Base-by-base conservation (phyloP, 176 grass and related monocot genomes). In the Thinopyrum elongatum region DNA sequence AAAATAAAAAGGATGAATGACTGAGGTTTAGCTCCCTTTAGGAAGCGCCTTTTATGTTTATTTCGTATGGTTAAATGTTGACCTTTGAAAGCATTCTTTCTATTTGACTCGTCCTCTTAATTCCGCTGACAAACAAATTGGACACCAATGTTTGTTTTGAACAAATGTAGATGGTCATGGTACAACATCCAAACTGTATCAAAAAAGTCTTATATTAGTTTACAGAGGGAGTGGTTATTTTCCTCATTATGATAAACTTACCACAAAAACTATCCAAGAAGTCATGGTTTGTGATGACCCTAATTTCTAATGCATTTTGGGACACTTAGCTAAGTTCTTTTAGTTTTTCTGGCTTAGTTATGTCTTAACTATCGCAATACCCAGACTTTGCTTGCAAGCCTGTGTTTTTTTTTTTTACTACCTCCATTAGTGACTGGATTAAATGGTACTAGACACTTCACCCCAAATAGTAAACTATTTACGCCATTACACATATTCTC, bases 351-450 rank as follows among this genome's bases (percentile, higher is more conserved):
- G 70, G 6, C 39, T 31, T 26, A 62, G 11, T 62, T 74, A 46
- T 44, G 69, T 46, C 58, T 63, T 61, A 44, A 29, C 41, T 80
- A 30, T 12, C 2, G 61, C 6, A 65, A 66, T 16, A 65, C 10
- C 26, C 1, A 12, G 10, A 26, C 78, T 79, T 80, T 21, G 38
- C 60, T 80, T 80, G 78, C 16, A 80, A 42, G 7, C 71, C 71
- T 74, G 41, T 75, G 47, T 30, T 74, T 74, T 74, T 74, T 74
- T 74, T 44, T n/a, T 74, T 74, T 28, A 74, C 25, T 74, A 29
- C 25, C 23, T 80, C 39, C 26, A 30, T 80, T 65, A 66, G 21
- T 65, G 60, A 30, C 6, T 27, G 35, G 21, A 71, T 38, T 71
- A 39, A 71, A 23, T 41, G 35, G 10, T 71, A 6, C 33, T 77